Conservation (phyloP, 164 flowering plant species). For the Brasenia schreberi region DNA sequence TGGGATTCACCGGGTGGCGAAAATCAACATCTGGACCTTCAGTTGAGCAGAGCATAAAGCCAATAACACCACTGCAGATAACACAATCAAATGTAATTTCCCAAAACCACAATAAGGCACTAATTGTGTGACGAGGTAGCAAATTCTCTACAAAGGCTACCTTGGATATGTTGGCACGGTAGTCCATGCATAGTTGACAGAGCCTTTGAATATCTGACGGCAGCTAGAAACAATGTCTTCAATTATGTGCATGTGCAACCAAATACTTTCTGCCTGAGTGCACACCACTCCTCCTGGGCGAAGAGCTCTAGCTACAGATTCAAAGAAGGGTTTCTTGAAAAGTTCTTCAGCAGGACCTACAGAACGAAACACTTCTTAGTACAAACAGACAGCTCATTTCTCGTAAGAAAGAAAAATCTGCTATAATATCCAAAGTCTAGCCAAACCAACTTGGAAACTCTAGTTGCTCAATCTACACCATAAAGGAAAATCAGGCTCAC, state of each 20-base stretch:
- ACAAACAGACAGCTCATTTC: neutral
- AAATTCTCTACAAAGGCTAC: constrained; percentile 7
- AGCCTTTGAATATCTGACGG: constrained; percentile 46
- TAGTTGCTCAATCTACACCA: too few relatives aligned
- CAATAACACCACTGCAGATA: constrained; percentile 45
- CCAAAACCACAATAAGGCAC: neutral
- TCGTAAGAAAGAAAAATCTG: neutral
- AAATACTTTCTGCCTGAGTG: constrained; percentile 51
- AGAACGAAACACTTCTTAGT: neutral
- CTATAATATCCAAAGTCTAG: too few relatives aligned
- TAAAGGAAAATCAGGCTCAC: too few relatives aligned
- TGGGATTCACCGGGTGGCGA: constrained; percentile 39
- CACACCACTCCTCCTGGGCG: constrained; percentile 61
- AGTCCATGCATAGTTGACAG: constrained; percentile 63
- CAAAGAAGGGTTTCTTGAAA: constrained; percentile 32
- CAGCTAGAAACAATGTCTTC: constrained; percentile 26
- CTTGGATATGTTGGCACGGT: constrained; percentile 59
- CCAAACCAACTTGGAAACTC: too few relatives aligned
- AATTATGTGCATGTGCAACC: constrained; percentile 33
- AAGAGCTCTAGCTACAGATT: constrained; percentile 40
- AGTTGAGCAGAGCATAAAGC: constrained; percentile 67
- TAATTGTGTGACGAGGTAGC: too few relatives aligned
- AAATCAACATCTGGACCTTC: constrained; percentile 58
- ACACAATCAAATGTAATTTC: neutral
- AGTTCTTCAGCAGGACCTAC: constrained; percentile 52